These are phyloP conservation scores for Lagerstroemia speciosa DNA, from an alignment of 345 rosid species.

Conservation along the genomic window DNA sequence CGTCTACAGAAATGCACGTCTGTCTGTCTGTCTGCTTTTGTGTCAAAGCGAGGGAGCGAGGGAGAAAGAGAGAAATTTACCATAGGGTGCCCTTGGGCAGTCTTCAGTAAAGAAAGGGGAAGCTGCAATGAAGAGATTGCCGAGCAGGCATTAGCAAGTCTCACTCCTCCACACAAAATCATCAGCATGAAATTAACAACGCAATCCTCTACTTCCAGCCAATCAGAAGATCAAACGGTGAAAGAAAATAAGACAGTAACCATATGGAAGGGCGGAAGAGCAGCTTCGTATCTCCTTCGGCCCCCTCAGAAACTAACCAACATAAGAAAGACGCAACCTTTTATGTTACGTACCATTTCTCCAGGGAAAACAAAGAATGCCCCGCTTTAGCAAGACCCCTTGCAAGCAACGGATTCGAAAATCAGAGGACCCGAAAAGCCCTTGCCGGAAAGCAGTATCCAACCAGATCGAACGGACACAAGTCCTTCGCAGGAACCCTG, in stretches of 20 bases:
- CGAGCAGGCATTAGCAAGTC: neutral
- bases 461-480: neutral
- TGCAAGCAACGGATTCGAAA: neutral
- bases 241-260: no score
- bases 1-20: neutral
- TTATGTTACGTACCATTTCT: neutral
- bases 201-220: neutral
- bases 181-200: neutral
- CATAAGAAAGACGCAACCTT: neutral
- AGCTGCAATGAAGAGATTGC: slow-evolving; percentile 32
- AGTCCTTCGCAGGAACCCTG: neutral
- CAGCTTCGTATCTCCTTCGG: neutral
- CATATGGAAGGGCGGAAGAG: no score
- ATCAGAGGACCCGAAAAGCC: neutral
- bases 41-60: neutral
- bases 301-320: neutral
- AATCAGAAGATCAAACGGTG: neutral
- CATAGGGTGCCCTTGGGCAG: slow-evolving; percentile 87
- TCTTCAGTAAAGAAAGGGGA: slow-evolving; percentile 72
- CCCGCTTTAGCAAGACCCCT: neutral
- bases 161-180: neutral
- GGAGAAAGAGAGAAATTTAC: slow-evolving; percentile 17
- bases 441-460: neutral
- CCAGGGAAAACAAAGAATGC: neutral
- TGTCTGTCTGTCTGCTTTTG: neutral